phyloP scores from a whole-genome alignment of 1,139 yeast genomes.

The Tardiomyces digboiensis region DNA sequence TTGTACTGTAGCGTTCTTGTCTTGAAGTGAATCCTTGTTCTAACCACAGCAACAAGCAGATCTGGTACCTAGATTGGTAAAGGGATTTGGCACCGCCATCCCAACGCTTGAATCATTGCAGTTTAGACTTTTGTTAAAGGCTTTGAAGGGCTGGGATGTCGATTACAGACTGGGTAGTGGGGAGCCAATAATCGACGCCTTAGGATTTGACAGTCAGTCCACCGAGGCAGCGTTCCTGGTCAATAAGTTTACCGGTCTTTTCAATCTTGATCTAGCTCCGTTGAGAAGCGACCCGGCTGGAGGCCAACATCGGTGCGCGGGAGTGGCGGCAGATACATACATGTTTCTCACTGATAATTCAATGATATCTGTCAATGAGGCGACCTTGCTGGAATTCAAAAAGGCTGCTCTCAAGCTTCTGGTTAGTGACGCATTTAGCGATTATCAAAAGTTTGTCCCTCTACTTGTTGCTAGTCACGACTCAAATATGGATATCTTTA shows the following conservation, averaged over 20 bases:
- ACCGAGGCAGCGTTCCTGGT: constrained; percentile 37
- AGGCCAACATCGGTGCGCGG: constrained; percentile 37
- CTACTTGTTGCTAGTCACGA: constrained; percentile 61
- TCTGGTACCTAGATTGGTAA: constrained; percentile 5
- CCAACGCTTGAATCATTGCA: constrained; percentile 4
- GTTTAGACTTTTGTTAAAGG: constrained; percentile 8
- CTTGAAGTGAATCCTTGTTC: no score
- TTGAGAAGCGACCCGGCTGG: constrained; percentile 1
- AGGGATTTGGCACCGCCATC: neutral
- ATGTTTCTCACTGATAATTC: constrained; percentile 59
- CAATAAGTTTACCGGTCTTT: constrained; percentile 42
- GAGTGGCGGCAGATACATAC: constrained; percentile 46
- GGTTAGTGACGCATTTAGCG: constrained; percentile 13
- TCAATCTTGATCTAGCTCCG: constrained; percentile 36
- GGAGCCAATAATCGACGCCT: constrained; percentile 17
- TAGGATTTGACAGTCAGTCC: constrained; percentile 19
- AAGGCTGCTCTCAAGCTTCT: constrained; percentile 33
- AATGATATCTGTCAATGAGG: constrained; percentile 46
- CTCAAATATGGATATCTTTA: constrained; percentile 42
- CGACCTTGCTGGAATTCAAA: constrained; percentile 41
- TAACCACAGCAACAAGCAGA: constrained; percentile 23
- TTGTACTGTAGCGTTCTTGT: no score
- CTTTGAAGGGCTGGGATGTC: constrained; percentile 2
- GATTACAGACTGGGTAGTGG: constrained; percentile 13
- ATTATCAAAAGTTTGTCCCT: constrained; percentile 21